Evolutionary conservation across 129 eudicot genomes (phyloP).

Genomic region (Arctium minus): DNA sequence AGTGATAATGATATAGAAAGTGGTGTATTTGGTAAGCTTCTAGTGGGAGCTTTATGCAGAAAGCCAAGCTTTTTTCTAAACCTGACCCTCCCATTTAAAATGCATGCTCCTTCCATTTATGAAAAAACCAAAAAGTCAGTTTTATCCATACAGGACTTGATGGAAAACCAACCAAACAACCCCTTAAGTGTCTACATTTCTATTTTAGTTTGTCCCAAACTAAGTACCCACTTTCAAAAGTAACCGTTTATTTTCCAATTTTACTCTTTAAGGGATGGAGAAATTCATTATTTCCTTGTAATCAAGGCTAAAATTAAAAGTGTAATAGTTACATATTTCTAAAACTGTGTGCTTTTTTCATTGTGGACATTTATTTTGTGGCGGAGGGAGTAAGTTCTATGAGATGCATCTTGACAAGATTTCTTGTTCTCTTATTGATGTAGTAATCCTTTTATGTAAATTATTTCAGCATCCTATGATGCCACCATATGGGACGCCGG

Average conservation of each 20-base stretch:
- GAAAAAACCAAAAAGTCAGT: background rate
- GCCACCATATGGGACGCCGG: constrained; percentile 90
- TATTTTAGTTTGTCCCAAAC: background rate
- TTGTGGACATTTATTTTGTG: background rate
- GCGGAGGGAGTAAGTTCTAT: background rate
- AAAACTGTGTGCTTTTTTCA: background rate
- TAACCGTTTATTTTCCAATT: background rate
- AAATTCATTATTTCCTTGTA: background rate
- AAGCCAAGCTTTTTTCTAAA: background rate
- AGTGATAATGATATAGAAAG: background rate
- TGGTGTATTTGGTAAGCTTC: background rate
- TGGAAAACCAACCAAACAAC: background rate
- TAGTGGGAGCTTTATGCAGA: background rate
- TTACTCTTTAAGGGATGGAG: background rate
- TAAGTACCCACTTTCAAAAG: background rate
- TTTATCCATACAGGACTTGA: background rate
- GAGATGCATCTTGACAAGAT: background rate
- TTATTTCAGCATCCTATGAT: constrained; percentile 77
- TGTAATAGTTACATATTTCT: background rate
- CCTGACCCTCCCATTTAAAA: background rate
- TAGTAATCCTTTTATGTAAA: background rate
- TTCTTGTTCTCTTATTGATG: background rate
- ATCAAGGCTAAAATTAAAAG: background rate
- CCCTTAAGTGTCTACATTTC: background rate
- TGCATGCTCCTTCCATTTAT: background rate